Conservation (phyloP, 305 asterid genomes). For the Ruellia speciosa region DNA sequence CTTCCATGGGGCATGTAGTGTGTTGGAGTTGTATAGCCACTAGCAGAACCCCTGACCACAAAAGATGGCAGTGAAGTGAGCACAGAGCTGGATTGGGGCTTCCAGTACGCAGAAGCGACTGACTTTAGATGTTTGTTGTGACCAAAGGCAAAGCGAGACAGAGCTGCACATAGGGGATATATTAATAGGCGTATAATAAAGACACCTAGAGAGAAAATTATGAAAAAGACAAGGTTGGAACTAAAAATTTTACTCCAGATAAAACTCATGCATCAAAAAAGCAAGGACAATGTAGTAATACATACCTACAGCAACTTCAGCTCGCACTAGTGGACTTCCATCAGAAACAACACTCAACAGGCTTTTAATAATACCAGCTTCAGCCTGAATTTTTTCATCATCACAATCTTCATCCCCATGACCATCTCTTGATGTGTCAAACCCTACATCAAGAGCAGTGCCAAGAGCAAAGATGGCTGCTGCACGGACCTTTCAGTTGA, state of each 20-base stretch:
- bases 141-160: slow-evolving; percentile 93
- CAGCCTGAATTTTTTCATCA: slow-evolving; percentile 85
- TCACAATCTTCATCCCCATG: slow-evolving; percentile 78
- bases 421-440: slow-evolving; percentile 66
- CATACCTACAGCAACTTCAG: slow-evolving; percentile 97
- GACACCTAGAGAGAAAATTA: slow-evolving; percentile 2
- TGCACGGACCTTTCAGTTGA: slow-evolving; percentile 69
- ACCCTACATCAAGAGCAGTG: slow-evolving; percentile 75
- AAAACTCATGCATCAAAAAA: neutral
- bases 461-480: slow-evolving; percentile 95
- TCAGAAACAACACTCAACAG: slow-evolving; percentile 77
- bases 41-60: slow-evolving; percentile 57
- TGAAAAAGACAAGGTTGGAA: slow-evolving; percentile 8
- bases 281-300: neutral
- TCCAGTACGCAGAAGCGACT: slow-evolving; percentile 84
- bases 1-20: slow-evolving; percentile 68
- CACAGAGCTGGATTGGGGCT: slow-evolving; percentile 69
- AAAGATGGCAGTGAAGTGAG: slow-evolving; percentile 83
- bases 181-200: neutral
- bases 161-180: slow-evolving; percentile 53
- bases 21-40: slow-evolving; percentile 82
- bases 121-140: slow-evolving; percentile 86
- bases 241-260: neutral
- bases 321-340: slow-evolving; percentile 97
- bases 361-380: slow-evolving; percentile 61